Percentiles rank a stretch among this genome's conserved stretches.
Conservation (phyloP, 2,329 filamentous ascomycete genomes). For the Ascocoryne sarcoides region DNA sequence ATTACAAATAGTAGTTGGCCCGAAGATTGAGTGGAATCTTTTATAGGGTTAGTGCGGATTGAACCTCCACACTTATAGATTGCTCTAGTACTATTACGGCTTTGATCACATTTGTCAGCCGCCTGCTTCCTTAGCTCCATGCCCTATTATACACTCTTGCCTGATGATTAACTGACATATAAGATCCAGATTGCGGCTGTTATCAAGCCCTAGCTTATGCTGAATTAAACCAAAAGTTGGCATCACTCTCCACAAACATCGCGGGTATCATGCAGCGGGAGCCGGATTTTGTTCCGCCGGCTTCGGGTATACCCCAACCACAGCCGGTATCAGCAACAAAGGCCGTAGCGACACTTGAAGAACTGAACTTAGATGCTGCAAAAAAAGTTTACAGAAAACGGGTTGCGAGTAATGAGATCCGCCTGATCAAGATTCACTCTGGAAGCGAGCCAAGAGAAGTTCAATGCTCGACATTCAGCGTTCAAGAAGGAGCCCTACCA, state of each 20-base stretch:
- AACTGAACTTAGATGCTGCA: background rate
- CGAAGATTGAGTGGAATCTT: no score
- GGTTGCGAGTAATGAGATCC: background rate
- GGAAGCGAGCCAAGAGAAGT: background rate
- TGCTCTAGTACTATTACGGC: constrained; percentile 1
- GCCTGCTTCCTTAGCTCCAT: background rate
- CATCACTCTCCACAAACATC: background rate
- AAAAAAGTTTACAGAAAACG: constrained; percentile 1
- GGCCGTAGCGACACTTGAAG: background rate
- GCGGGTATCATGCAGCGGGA: background rate
- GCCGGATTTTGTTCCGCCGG: background rate
- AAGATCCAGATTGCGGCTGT: background rate
- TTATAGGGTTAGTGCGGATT: no score
- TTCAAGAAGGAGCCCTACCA: background rate
- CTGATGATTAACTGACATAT: background rate
- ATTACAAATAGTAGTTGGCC: no score
- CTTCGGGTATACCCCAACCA: background rate
- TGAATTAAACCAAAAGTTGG: background rate
- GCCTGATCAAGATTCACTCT: constrained; percentile 1
- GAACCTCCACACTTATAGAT: background rate
- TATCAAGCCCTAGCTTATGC: background rate
- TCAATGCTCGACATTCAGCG: background rate
- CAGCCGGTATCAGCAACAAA: background rate
- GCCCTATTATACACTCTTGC: background rate
- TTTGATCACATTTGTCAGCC: constrained; percentile 1